Evolutionary conservation across 345 rosid species (phyloP).

Genomic region (Gossypium bickii): DNA sequence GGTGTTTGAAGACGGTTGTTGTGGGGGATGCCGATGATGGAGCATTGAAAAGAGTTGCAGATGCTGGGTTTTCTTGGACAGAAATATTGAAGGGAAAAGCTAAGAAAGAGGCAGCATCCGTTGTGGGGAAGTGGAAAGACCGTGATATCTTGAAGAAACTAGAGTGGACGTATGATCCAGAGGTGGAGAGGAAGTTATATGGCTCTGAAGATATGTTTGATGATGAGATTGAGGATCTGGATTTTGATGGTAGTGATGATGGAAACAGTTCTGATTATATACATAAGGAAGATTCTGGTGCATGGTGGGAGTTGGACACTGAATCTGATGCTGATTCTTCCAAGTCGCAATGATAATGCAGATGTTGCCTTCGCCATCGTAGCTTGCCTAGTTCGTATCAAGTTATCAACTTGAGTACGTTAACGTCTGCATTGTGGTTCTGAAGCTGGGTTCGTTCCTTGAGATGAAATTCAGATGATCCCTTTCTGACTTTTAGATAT

Average conservation of each 20-base stretch:
- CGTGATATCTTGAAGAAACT: constrained; percentile 56
- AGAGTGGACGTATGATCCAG: constrained; percentile 77
- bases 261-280: constrained; percentile 18
- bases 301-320: constrained; percentile 69
- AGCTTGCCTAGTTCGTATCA: no score
- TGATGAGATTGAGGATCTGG: constrained; percentile 22
- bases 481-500: not conserved
- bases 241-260: constrained; percentile 21
- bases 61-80: constrained; percentile 72
- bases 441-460: not conserved
- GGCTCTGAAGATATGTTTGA: constrained; percentile 25
- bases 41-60: constrained; percentile 67
- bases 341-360: not conserved
- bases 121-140: constrained; percentile 71
- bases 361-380: not conserved
- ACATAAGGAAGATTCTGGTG: constrained; percentile 31
- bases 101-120: constrained; percentile 70
- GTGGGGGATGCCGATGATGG: constrained; percentile 72
- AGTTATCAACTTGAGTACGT: not conserved
- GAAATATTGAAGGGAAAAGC: constrained; percentile 84
- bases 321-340: constrained; percentile 33
- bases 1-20: constrained; percentile 75
- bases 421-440: not conserved
- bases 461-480: not conserved
- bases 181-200: constrained; percentile 29